Evolutionary conservation across 1,284 basidiomycete species (phyloP).

Genomic region (Puccinia coronata): DNA sequence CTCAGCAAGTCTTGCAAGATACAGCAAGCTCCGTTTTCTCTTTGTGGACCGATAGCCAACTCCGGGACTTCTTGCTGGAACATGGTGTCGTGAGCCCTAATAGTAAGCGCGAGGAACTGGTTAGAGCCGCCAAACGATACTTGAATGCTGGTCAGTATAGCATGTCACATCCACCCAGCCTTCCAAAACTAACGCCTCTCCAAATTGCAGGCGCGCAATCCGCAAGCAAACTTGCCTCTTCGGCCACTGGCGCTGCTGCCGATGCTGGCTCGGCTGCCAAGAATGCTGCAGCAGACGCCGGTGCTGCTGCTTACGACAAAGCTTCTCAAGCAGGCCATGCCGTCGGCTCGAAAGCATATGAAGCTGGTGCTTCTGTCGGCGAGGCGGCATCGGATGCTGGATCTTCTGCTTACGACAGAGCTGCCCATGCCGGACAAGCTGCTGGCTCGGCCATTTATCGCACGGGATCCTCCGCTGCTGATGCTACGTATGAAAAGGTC

Average conservation of each 20-base stretch:
- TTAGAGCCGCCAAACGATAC: constrained; percentile 60
- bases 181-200: background rate
- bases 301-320: constrained; percentile 13
- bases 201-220: constrained; percentile 29
- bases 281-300: background rate
- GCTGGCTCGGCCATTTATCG: constrained; percentile 17
- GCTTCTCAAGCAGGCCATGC: constrained; percentile 6
- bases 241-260: constrained; percentile 1
- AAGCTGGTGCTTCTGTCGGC: constrained; percentile 1
- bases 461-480: background rate
- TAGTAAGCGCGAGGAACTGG: constrained; percentile 76
- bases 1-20: constrained; percentile 69
- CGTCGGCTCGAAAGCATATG: background rate
- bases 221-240: constrained; percentile 36
- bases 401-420: constrained; percentile 18
- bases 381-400: constrained; percentile 23
- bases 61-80: constrained; percentile 80
- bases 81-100: constrained; percentile 79
- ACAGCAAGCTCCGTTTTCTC: constrained; percentile 61
- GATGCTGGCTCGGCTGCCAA: constrained; percentile 1
- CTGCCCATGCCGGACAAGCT: background rate
- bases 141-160: constrained; percentile 23
- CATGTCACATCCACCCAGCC: background rate
- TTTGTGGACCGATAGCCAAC: constrained; percentile 75
- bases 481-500: constrained; percentile 1